Percentiles rank a stretch among this genome's conserved stretches.
Evolutionary conservation across 306 rosid genomes (phyloP).

Genomic region (Prinsepia uniflora): DNA sequence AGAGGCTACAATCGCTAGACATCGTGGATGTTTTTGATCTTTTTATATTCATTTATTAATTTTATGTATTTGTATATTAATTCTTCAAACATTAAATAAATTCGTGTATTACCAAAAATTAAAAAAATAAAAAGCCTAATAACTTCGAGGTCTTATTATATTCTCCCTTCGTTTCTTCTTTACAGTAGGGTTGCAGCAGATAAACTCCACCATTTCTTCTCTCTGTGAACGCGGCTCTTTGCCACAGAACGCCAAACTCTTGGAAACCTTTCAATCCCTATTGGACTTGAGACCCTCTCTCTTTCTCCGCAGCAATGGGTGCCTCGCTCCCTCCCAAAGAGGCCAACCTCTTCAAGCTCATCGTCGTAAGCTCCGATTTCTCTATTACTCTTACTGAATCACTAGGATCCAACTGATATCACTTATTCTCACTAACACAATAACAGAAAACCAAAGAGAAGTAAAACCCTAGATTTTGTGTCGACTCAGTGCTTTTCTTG

Average conservation of each 20-base stretch:
- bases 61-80: no score
- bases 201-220: constrained; percentile 48
- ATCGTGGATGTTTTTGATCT: no score
- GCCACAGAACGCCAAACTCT: constrained; percentile 15
- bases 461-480: constrained; percentile 22
- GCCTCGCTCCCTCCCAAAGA: constrained; percentile 88
- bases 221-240: constrained; percentile 12
- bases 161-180: constrained; percentile 10
- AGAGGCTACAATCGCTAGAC: no score
- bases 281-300: constrained; percentile 2
- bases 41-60: no score
- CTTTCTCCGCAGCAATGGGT: constrained; percentile 58
- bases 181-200: constrained; percentile 69
- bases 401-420: constrained; percentile 28
- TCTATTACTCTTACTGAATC: constrained; percentile 13
- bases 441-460: neutral
- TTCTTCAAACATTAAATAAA: no score
- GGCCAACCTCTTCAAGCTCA: constrained; percentile 98
- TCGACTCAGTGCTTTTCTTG: neutral
- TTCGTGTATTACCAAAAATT: no score
- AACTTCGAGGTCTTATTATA: constrained; percentile 5
- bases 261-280: neutral
- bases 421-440: constrained; percentile 1
- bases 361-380: constrained; percentile 75
- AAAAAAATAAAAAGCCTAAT: neutral